These are phyloP conservation scores for Talaromyces verruculosus DNA, from an alignment of 2,329 filamentous ascomycete genomes.

Conservation along the genomic window DNA sequence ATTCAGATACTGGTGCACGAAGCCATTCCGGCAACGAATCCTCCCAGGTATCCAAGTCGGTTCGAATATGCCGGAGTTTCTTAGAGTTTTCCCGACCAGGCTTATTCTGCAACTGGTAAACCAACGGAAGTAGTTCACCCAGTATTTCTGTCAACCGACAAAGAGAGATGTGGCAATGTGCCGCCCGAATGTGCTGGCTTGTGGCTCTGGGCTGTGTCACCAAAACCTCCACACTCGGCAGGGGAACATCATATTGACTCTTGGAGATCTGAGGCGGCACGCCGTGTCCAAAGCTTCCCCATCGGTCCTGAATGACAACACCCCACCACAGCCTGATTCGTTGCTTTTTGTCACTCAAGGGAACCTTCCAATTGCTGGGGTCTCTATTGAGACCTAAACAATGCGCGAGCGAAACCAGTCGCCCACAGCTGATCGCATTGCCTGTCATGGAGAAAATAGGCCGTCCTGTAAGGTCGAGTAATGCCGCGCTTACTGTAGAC, in stretches of 20 bases:
- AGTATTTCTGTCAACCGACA: slow-evolving; percentile 52
- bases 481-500: slow-evolving; percentile 57
- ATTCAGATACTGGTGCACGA: slow-evolving; percentile 34
- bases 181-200: slow-evolving; percentile 47
- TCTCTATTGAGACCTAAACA: slow-evolving; percentile 58
- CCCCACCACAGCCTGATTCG: slow-evolving; percentile 59
- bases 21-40: slow-evolving; percentile 48
- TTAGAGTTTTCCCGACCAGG: slow-evolving; percentile 46
- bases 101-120: slow-evolving; percentile 48
- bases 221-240: slow-evolving; percentile 49
- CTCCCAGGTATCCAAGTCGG: slow-evolving; percentile 48
- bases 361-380: slow-evolving; percentile 54
- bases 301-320: slow-evolving; percentile 57
- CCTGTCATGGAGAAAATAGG: slow-evolving; percentile 62
- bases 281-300: slow-evolving; percentile 58
- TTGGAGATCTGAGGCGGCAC: slow-evolving; percentile 55
- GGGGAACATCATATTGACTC: slow-evolving; percentile 57
- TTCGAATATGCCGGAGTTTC: slow-evolving; percentile 47
- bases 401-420: slow-evolving; percentile 55
- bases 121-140: slow-evolving; percentile 47
- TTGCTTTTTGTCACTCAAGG: slow-evolving; percentile 52
- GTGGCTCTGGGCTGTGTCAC: slow-evolving; percentile 37
- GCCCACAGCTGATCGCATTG: slow-evolving; percentile 56
- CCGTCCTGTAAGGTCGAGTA: slow-evolving; percentile 61
- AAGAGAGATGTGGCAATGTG: slow-evolving; percentile 54